phyloP scores from a whole-genome alignment of 441 rosid genomes.

The Adansonia rubrostipa region DNA sequence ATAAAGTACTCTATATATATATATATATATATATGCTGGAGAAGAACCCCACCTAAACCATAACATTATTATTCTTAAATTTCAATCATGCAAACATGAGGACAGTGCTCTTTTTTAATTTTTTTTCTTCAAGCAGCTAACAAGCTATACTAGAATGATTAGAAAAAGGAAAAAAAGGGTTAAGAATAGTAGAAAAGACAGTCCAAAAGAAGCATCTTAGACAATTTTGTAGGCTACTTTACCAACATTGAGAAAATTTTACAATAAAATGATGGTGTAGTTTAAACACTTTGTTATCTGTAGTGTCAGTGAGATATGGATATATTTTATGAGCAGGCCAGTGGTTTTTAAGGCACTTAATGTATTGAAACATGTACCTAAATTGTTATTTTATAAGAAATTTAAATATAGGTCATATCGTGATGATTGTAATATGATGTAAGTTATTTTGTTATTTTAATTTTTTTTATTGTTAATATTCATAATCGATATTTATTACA shows the following conservation, averaged over 20 bases:
- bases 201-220: conserved; percentile 39
- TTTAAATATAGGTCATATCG: too few species aligned
- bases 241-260: conserved; percentile 42
- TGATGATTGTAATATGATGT: too few species aligned
- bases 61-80: conserved; percentile 27
- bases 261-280: conserved; percentile 3
- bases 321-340: not conserved
- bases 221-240: conserved; percentile 54
- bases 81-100: conserved; percentile 59
- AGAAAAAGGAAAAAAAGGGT: conserved; percentile 1
- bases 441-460: too few species aligned
- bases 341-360: too few species aligned
- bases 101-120: conserved; percentile 37
- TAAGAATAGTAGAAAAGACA: conserved; percentile 21
- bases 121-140: conserved; percentile 20
- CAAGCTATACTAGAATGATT: conserved; percentile 33
- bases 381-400: too few species aligned
- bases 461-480: too few species aligned
- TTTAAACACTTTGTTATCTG: not conserved
- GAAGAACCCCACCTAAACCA: conserved; percentile 28
- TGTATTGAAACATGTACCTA: too few species aligned
- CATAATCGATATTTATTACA: too few species aligned
- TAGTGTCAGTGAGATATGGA: conserved; percentile 18
- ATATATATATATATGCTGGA: not conserved
- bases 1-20: conserved; percentile 6